phyloP scores from a whole-genome alignment of 176 grass and related monocot genomes.

The Dendrocalamus sinicus region DNA sequence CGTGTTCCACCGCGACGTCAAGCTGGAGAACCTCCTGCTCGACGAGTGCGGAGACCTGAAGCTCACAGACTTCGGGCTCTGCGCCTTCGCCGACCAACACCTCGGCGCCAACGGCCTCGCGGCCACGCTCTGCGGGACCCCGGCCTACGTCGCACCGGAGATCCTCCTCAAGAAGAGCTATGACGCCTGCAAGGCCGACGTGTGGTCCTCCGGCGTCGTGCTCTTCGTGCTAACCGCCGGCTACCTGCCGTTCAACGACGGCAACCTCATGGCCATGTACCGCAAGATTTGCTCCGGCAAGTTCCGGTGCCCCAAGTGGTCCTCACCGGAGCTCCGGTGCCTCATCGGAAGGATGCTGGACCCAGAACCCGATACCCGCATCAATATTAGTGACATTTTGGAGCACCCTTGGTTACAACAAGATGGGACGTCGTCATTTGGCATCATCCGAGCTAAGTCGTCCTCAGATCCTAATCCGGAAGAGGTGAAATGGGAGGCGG shows the following conservation, averaged over 20 bases:
- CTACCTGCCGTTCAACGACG: constrained; percentile 58
- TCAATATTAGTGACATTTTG: constrained; percentile 42
- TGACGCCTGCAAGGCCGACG: constrained; percentile 47
- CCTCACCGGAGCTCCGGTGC: constrained; percentile 36
- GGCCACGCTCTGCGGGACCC: constrained; percentile 46
- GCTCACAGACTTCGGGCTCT: constrained; percentile 57
- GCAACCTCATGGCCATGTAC: constrained; percentile 56
- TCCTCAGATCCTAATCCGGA: background rate
- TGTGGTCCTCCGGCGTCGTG: constrained; percentile 52
- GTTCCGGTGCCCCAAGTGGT: constrained; percentile 48
- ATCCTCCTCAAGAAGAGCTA: constrained; percentile 47
- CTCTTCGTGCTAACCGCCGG: constrained; percentile 51
- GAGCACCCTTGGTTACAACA: constrained; percentile 46
- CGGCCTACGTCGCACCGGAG: constrained; percentile 51
- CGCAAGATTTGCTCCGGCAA: constrained; percentile 47
- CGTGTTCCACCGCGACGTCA: constrained; percentile 63
- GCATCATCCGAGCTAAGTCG: background rate
- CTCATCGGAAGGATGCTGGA: constrained; percentile 40
- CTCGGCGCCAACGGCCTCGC: constrained; percentile 37
- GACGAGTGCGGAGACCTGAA: constrained; percentile 49
- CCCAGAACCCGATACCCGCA: constrained; percentile 21
- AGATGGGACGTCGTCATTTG: background rate
- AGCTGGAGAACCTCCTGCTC: constrained; percentile 59
- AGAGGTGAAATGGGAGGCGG: constrained; percentile 19
- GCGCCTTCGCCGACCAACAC: constrained; percentile 46